Evolutionary conservation across 768 basidiomycete species (phyloP).

Genomic region (Amanita jacksonii): DNA sequence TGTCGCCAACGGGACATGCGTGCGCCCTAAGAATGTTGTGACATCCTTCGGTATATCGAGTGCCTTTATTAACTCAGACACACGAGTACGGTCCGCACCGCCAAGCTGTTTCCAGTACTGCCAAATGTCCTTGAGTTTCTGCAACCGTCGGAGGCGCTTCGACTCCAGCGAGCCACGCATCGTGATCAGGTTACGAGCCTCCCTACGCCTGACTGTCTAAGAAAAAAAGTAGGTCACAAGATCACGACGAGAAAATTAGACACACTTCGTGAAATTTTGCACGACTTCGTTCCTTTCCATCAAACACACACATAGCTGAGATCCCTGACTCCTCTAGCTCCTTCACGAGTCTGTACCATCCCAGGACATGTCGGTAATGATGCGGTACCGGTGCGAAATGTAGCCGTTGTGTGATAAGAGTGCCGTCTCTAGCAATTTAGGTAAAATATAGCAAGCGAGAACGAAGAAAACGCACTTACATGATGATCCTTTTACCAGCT

Average conservation of each 20-base stretch:
- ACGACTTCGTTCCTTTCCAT: conserved; percentile 53
- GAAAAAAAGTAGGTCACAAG: background rate
- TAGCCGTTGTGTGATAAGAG: conserved; percentile 75
- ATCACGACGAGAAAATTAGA: background rate
- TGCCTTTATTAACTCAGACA: conserved; percentile 1
- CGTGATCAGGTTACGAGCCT: conserved; percentile 34
- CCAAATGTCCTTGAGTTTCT: conserved; percentile 30
- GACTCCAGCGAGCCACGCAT: conserved; percentile 50
- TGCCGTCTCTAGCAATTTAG: conserved; percentile 55
- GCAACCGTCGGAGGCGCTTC: conserved; percentile 46
- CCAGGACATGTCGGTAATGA: conserved; percentile 58
- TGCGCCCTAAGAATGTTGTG: background rate
- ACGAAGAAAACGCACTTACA: conserved; percentile 37
- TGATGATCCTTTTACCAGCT: conserved; percentile 59
- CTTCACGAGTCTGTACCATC: conserved; percentile 64
- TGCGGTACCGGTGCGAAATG: conserved; percentile 64
- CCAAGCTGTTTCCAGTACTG: conserved; percentile 27
- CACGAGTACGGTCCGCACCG: background rate
- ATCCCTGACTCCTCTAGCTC: conserved; percentile 53
- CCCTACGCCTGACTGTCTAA: conserved; percentile 48
- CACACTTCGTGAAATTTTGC: conserved; percentile 70
- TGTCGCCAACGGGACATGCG: background rate
- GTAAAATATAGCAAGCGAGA: conserved; percentile 4
- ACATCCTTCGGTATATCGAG: background rate
- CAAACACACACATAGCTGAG: conserved; percentile 67